Evolutionary conservation across 495 filamentous ascomycete genomes (phyloP).

Genomic region (Terfezia boudieri): DNA sequence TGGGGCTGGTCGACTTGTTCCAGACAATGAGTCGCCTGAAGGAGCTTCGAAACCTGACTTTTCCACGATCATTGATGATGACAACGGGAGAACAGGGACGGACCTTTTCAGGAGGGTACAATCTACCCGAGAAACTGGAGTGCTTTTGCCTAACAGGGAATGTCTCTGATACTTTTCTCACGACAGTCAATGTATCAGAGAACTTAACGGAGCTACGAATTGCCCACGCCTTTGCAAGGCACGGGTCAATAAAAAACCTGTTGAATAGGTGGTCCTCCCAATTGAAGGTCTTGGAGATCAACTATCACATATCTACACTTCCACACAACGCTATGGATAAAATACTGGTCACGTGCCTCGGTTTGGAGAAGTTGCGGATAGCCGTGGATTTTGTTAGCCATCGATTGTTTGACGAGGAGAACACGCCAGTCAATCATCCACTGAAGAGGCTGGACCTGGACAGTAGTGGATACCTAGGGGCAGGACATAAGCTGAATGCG

Average conservation of each 20-base stretch:
- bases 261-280: constrained; percentile 12
- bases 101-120: constrained; percentile 6
- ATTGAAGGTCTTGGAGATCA: constrained; percentile 14
- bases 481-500: constrained; percentile 18
- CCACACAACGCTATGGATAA: constrained; percentile 18
- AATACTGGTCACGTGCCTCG: constrained; percentile 19
- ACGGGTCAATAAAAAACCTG: constrained; percentile 4
- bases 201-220: constrained; percentile 20
- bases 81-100: neutral
- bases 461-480: constrained; percentile 14
- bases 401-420: constrained; percentile 18
- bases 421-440: constrained; percentile 16
- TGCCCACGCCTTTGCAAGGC: constrained; percentile 17
- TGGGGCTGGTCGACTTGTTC: constrained; percentile 31
- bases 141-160: constrained; percentile 25
- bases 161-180: constrained; percentile 24
- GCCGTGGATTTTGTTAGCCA: constrained; percentile 23
- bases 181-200: constrained; percentile 17
- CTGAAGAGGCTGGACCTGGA: constrained; percentile 21
- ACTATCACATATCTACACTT: constrained; percentile 17
- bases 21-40: constrained; percentile 28
- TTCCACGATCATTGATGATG: constrained; percentile 28
- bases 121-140: constrained; percentile 27
- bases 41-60: constrained; percentile 28
- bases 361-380: constrained; percentile 18